phyloP scores from a whole-genome alignment of 345 rosid species.

The Cardamine resedifolia region DNA sequence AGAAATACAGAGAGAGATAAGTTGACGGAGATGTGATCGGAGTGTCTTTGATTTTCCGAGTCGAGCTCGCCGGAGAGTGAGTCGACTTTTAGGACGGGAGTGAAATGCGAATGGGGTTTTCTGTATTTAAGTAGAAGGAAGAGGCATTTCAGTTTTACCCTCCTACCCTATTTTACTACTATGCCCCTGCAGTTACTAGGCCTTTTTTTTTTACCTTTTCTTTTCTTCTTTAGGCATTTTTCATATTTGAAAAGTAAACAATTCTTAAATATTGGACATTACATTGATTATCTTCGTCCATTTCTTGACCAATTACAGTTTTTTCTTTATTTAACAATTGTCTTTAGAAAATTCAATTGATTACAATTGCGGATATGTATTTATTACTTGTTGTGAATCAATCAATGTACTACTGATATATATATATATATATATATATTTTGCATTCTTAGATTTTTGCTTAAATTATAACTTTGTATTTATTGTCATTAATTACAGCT shows the following conservation, averaged over 20 bases:
- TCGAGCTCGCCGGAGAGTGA: slow-evolving; percentile 35
- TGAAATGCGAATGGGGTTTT: slow-evolving; percentile 14
- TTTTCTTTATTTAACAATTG: not conserved
- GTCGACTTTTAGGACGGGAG: slow-evolving; percentile 28
- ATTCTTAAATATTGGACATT: not conserved
- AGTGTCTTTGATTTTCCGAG: slow-evolving; percentile 10
- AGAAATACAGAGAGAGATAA: not conserved
- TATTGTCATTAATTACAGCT: not conserved
- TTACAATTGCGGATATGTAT: not conserved
- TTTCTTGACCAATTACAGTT: not conserved
- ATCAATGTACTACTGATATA: too few relatives aligned
- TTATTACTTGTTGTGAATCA: not conserved
- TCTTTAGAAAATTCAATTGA: not conserved
- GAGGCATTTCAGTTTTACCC: not conserved
- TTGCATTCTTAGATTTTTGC: not conserved
- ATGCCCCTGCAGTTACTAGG: not conserved
- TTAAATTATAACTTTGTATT: not conserved
- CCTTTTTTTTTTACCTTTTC: not conserved
- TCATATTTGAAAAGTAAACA: not conserved
- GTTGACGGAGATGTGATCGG: not conserved
- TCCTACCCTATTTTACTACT: not conserved
- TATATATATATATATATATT: too few relatives aligned
- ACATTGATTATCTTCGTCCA: not conserved
- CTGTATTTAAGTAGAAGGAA: slow-evolving; percentile 15
- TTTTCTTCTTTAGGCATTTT: not conserved